Evolutionary conservation across 2,329 filamentous ascomycete genomes (phyloP).

Genomic region (Neurospora sp.): DNA sequence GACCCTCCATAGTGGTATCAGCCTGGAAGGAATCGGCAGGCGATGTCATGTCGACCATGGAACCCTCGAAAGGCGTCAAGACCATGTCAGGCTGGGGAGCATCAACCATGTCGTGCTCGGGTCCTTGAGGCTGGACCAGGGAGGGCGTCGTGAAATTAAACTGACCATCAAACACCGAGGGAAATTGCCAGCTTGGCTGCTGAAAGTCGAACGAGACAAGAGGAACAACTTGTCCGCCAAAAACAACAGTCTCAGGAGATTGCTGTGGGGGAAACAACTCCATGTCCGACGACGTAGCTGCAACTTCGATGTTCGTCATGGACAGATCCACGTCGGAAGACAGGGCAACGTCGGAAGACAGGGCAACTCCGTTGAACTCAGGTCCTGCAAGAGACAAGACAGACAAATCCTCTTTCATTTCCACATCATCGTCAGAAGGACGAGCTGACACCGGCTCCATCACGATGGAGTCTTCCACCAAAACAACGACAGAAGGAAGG

Average conservation of each 20-base stretch:
- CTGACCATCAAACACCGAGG: not conserved
- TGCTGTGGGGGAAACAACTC: not conserved
- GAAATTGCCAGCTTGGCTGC: not conserved
- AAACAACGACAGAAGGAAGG: not conserved
- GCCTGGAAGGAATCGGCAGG: not conserved
- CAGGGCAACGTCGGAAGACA: not conserved
- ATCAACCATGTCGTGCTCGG: not conserved
- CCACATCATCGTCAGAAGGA: not conserved
- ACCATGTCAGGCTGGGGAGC: not conserved
- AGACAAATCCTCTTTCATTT: not conserved
- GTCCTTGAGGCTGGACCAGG: not conserved
- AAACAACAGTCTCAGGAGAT: not conserved
- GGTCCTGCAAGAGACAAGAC: not conserved
- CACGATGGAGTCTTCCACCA: not conserved
- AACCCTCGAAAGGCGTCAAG: not conserved
- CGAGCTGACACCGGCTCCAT: not conserved
- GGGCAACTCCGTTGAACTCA: not conserved
- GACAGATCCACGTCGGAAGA: not conserved
- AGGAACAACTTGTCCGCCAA: not conserved
- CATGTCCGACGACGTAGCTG: not conserved
- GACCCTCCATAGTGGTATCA: not conserved
- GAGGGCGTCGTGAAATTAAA: not conserved
- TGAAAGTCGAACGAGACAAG: not conserved
- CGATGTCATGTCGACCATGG: not conserved
- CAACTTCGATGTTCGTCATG: not conserved